phyloP scores from a whole-genome alignment of 1,284 basidiomycete genomes.

The Laetiporus sulphureus region DNA sequence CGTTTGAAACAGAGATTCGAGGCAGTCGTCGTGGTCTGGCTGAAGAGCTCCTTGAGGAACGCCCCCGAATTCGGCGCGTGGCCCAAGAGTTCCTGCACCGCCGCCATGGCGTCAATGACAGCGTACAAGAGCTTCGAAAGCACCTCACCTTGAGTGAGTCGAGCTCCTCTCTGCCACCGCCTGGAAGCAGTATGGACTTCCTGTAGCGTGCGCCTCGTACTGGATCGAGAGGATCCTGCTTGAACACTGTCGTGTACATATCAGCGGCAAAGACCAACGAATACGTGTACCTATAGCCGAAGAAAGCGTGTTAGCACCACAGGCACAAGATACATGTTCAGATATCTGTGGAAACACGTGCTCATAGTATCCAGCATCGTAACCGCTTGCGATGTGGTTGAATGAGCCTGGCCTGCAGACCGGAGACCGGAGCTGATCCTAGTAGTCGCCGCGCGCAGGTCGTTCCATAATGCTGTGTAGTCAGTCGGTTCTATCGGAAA shows the following conservation, averaged over 20 bases:
- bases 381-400: conserved; percentile 67
- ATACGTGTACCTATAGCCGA: conserved; percentile 66
- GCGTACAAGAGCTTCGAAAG: too few species aligned
- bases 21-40: conserved; percentile 20
- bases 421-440: conserved; percentile 56
- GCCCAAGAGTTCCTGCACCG: conserved; percentile 61
- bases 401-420: conserved; percentile 65
- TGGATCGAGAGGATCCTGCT: conserved; percentile 66
- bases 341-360: conserved; percentile 23
- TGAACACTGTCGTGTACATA: conserved; percentile 80
- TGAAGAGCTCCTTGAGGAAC: conserved; percentile 64
- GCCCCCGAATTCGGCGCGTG: conserved; percentile 71
- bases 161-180: conserved; percentile 53
- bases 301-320: too few species aligned
- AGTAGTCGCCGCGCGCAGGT: conserved; percentile 58
- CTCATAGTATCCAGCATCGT: conserved; percentile 80
- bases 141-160: conserved; percentile 45
- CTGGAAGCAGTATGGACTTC: conserved; percentile 45
- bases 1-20: too few species aligned
- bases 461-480: conserved; percentile 71
- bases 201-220: conserved; percentile 46
- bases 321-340: not conserved
- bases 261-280: conserved; percentile 73
- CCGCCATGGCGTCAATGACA: too few species aligned
- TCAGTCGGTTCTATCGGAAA: conserved; percentile 49